Percentiles rank a stretch among this genome's conserved stretches.
Conservation (phyloP, 78 protist genomes). For the Cavenderia fasciculata region DNA sequence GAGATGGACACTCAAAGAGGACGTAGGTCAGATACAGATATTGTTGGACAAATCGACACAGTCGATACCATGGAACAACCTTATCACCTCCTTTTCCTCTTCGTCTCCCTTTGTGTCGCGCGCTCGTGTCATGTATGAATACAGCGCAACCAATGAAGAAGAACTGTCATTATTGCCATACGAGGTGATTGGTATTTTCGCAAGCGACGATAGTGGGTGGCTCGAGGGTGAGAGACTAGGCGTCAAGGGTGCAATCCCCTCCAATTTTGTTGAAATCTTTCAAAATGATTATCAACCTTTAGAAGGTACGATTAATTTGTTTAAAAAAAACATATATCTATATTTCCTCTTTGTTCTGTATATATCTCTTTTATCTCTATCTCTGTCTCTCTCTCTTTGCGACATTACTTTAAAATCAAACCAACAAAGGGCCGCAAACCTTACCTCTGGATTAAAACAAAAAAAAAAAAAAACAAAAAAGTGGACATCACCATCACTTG, state of each 20-base stretch:
- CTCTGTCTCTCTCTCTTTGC: too few species aligned
- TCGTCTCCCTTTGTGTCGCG: not conserved
- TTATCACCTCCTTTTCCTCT: too few species aligned
- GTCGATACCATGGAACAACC: too few species aligned
- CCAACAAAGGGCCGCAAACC: not conserved
- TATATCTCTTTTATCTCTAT: too few species aligned
- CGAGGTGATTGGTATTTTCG: not conserved
- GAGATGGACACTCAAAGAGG: not conserved
- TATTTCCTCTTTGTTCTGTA: not conserved
- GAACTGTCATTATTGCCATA: slow-evolving; percentile 19
- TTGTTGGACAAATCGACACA: slow-evolving; percentile 30
- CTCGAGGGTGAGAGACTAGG: slow-evolving; percentile 39
- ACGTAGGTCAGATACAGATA: not conserved
- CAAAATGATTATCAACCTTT: slow-evolving; percentile 35
- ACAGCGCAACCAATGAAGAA: slow-evolving; percentile 28
- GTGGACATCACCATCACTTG: too few species aligned
- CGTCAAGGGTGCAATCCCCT: slow-evolving; percentile 30
- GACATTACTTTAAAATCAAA: too few species aligned
- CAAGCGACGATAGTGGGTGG: slow-evolving; percentile 65
- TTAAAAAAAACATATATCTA: not conserved
- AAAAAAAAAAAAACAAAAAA: not conserved
- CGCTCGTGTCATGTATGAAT: slow-evolving; percentile 55
- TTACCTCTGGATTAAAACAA: not conserved
- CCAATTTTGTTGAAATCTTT: slow-evolving; percentile 29
- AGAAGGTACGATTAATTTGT: slow-evolving; percentile 13